phyloP scores from a whole-genome alignment of 2,329 filamentous ascomycete species.

The Neopestalotiopsis sp. region DNA sequence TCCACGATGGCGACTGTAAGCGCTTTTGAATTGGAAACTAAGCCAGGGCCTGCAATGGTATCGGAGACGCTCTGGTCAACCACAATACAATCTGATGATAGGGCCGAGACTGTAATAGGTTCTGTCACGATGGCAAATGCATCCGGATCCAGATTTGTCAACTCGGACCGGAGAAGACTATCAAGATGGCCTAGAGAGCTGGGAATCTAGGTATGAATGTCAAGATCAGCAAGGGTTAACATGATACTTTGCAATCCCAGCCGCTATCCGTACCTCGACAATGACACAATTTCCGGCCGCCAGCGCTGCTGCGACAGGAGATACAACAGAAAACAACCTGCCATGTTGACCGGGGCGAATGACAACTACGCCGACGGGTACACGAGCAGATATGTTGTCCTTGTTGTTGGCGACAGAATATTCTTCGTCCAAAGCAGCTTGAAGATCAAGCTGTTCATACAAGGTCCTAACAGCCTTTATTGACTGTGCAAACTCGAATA shows the following conservation, averaged over 20 bases:
- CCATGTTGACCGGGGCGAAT: conserved; percentile 37
- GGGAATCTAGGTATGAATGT: no score
- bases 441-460: conserved; percentile 33
- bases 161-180: no score
- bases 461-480: conserved; percentile 35
- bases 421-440: conserved; percentile 33
- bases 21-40: conserved; percentile 16
- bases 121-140: no score
- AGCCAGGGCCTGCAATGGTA: not conserved
- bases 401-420: conserved; percentile 33
- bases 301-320: conserved; percentile 38
- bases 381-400: conserved; percentile 28
- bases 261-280: conserved; percentile 32
- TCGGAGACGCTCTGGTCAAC: no score
- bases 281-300: conserved; percentile 42
- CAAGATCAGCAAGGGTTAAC: no score
- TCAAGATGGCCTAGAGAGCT: no score
- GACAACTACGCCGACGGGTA: conserved; percentile 34
- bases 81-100: no score
- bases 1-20: conserved; percentile 63
- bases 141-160: no score
- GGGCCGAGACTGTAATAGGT: no score
- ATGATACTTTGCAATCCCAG: no score
- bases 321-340: conserved; percentile 38
- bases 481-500: conserved; percentile 35